A percentile compares a stretch with the other conserved stretches of the same genome.
phyloP scores from a whole-genome alignment of 2,329 filamentous ascomycete genomes.

The Botrytis galanthina region DNA sequence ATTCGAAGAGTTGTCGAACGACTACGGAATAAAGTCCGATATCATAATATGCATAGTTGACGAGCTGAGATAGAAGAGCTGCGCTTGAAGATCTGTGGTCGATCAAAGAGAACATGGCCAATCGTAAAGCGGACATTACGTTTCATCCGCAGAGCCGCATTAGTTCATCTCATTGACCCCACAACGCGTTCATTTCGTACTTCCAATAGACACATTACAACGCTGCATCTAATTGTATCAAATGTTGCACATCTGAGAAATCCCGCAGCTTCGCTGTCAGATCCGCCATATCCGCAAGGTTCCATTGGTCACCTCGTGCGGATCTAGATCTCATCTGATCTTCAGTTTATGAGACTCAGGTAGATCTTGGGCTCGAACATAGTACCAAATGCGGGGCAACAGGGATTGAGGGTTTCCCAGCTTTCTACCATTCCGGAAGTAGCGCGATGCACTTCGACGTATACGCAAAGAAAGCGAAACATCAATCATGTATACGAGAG shows the following conservation, averaged over 20 bases:
- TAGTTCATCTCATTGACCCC: neutral
- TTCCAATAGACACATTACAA: neutral
- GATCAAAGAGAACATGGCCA: neutral
- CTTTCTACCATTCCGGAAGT: neutral
- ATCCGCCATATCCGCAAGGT: neutral
- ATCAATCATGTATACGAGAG: neutral
- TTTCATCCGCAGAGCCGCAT: neutral
- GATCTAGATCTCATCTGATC: neutral
- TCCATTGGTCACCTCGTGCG: neutral
- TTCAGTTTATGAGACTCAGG: neutral
- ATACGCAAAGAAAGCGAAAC: neutral
- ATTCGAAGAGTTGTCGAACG: neutral
- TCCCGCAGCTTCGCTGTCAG: neutral
- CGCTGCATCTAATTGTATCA: neutral
- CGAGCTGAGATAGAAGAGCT: neutral
- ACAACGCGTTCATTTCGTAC: neutral
- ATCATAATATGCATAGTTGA: neutral
- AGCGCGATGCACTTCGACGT: neutral
- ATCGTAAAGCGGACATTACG: neutral
- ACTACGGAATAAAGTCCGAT: neutral
- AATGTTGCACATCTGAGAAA: neutral
- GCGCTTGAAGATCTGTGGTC: neutral
- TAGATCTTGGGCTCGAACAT: neutral
- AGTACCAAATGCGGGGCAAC: neutral
- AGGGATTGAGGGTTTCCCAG: neutral